Percentiles rank a stretch among this genome's conserved stretches.
These are phyloP conservation scores for Odontarrhena argentea DNA, from an alignment of 345 rosid genomes.

Conservation along the genomic window DNA sequence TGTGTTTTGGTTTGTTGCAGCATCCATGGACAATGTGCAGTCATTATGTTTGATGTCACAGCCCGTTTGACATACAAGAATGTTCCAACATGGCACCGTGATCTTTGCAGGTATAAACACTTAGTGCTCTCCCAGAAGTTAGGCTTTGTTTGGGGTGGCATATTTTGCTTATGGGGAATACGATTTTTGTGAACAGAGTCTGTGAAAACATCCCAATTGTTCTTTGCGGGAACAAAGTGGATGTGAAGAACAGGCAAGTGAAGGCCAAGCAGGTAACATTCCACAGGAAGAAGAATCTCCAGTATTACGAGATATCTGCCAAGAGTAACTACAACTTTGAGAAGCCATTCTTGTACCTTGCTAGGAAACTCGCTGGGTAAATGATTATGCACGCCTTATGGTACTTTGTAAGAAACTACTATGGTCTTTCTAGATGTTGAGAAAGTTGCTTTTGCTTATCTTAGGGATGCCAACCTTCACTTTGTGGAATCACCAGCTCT, in stretches of 20 bases:
- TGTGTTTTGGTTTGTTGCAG: constrained; percentile 47
- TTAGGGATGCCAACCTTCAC: constrained; percentile 77
- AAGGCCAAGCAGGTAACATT: constrained; percentile 93
- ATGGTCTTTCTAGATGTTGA: neutral
- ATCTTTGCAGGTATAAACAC: constrained; percentile 74
- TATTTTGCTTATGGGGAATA: neutral
- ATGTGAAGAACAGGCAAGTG: constrained; percentile 94
- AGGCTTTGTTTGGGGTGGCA: neutral
- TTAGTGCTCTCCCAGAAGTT: neutral
- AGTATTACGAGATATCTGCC: constrained; percentile 92
- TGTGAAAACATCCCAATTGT: constrained; percentile 92
- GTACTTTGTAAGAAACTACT: neutral
- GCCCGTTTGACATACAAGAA: constrained; percentile 96
- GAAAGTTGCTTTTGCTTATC: neutral
- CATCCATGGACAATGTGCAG: constrained; percentile 97
- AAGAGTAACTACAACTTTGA: constrained; percentile 95
- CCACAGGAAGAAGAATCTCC: constrained; percentile 95
- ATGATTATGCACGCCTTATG: neutral
- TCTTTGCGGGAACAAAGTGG: constrained; percentile 94
- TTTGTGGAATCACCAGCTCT: constrained; percentile 95
- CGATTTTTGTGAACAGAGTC: constrained; percentile 48
- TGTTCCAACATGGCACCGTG: constrained; percentile 99
- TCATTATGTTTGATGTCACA: constrained; percentile 97
- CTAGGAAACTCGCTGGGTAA: constrained; percentile 93
- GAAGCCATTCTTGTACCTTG: constrained; percentile 91